Conservation (phyloP, 2,329 filamentous ascomycete species). For the Colletotrichum limetticola region DNA sequence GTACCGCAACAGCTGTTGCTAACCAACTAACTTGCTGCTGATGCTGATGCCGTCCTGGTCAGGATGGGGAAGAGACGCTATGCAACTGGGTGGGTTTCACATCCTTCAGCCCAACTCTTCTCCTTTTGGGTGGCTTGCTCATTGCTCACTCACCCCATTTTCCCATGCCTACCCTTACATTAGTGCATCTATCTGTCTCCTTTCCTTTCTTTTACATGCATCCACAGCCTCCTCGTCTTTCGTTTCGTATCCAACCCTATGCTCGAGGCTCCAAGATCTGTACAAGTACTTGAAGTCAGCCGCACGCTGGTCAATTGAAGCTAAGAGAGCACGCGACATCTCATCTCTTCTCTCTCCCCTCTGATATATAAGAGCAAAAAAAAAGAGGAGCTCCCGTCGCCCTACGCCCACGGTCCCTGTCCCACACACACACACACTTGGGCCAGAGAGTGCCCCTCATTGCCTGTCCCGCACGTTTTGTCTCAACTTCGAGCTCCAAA, state of each 20-base stretch:
- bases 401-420: conserved; percentile 8
- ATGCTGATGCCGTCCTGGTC: not conserved
- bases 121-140: conserved; percentile 9
- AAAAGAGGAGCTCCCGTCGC: not conserved
- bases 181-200: not conserved
- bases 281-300: conserved; percentile 1
- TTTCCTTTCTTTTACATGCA: conserved; percentile 9
- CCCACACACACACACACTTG: conserved; percentile 7
- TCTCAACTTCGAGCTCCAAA: conserved; percentile 29
- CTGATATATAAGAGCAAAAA: conserved; percentile 2
- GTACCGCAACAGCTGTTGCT: conserved; percentile 15
- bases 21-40: not conserved
- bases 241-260: not conserved
- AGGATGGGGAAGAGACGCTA: conserved; percentile 12
- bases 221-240: not conserved
- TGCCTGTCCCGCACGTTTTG: conserved; percentile 26
- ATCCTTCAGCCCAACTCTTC: conserved; percentile 28
- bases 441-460: conserved; percentile 15
- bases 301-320: conserved; percentile 5
- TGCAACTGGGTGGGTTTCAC: conserved; percentile 33
- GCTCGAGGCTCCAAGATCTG: not conserved
- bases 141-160: conserved; percentile 5
- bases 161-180: not conserved
- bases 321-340: conserved; percentile 15
- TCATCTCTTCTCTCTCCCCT: not conserved